A percentile compares a stretch with the other conserved stretches of the same genome.
Conservation (phyloP, 192 early-diverging fungal species). For the Coemansia sp. region DNA sequence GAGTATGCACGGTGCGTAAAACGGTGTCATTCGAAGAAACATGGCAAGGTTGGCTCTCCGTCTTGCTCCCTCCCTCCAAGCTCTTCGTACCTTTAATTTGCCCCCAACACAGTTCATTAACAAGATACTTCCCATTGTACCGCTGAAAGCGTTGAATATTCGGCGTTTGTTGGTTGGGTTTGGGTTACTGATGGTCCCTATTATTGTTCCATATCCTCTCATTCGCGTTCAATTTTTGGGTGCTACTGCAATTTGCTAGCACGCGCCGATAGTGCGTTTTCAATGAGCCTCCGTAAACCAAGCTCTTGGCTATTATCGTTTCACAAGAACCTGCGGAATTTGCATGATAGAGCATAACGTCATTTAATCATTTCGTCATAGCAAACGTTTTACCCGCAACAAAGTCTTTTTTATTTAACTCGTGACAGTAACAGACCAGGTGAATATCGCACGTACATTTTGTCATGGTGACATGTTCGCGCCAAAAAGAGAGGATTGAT, state of each 20-base stretch:
- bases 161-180: neutral
- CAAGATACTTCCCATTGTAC: neutral
- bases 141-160: neutral
- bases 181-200: neutral
- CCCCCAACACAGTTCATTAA: neutral
- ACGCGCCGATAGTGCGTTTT: neutral
- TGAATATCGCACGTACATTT: neutral
- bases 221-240: neutral
- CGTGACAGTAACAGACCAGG: neutral
- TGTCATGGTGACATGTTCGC: neutral
- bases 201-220: neutral
- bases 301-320: neutral
- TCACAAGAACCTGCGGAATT: neutral
- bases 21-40: neutral
- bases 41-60: neutral
- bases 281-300: neutral
- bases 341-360: neutral
- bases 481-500: neutral
- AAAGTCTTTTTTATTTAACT: neutral
- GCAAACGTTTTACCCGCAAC: neutral
- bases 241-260: slow-evolving; percentile 2
- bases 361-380: neutral
- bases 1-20: neutral
- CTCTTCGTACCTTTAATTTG: neutral
- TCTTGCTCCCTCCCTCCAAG: neutral